Conservation (phyloP, 2,329 filamentous ascomycete genomes). For the Exophiala alcalophila region DNA sequence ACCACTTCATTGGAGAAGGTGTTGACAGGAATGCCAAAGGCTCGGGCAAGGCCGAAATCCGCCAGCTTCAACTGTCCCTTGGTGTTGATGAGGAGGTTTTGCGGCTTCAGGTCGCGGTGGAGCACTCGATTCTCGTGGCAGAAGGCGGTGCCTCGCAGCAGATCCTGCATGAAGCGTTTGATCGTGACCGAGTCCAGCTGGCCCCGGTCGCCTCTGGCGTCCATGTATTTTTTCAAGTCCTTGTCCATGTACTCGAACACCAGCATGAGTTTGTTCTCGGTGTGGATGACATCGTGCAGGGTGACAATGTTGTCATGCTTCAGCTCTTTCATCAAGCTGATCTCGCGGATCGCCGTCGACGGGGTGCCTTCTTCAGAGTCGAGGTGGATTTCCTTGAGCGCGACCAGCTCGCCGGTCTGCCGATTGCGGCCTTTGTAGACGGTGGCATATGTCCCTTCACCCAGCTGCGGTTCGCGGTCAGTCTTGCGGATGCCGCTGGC, state of each 20-base stretch:
- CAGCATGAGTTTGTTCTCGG: conserved; percentile 99
- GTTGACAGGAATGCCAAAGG: conserved; percentile 84
- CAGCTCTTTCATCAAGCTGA: conserved; percentile 98
- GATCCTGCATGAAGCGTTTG: conserved; percentile 99
- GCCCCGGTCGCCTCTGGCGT: conserved; percentile 82
- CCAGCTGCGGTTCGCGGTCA: conserved; percentile 56
- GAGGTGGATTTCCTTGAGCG: conserved; percentile 96
- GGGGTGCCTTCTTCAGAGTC: conserved; percentile 98
- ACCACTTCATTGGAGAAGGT: conserved; percentile 80
- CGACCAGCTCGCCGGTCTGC: conserved; percentile 93
- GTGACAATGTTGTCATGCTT: conserved; percentile 98
- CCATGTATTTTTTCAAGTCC: conserved; percentile 98
- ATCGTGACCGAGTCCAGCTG: conserved; percentile 85
- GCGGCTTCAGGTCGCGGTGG: conserved; percentile 87
- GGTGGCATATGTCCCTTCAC: conserved; percentile 97
- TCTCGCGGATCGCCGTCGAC: conserved; percentile 95
- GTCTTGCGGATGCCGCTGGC: neutral
- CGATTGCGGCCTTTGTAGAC: conserved; percentile 98
- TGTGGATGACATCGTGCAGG: conserved; percentile 97
- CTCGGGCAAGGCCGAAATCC: conserved; percentile 84
- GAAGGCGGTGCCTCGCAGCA: conserved; percentile 92
- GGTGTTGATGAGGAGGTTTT: conserved; percentile 82
- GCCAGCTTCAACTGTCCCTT: conserved; percentile 87
- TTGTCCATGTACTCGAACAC: conserved; percentile 99
- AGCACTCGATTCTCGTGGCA: conserved; percentile 97